phyloP scores from a whole-genome alignment of 495 filamentous ascomycete genomes.

The Cairneyella variabilis region DNA sequence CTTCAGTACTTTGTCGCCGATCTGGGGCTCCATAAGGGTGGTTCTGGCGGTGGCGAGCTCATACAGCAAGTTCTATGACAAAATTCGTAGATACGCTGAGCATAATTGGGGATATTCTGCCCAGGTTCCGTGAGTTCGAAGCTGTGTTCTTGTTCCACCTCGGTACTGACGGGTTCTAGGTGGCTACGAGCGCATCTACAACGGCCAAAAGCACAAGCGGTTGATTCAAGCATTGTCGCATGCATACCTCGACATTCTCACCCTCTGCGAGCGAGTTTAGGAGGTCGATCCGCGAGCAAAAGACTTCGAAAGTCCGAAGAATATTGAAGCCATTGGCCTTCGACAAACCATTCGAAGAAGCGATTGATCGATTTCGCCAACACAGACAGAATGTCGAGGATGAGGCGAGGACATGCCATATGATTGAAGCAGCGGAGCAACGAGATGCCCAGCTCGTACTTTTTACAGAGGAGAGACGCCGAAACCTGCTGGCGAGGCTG shows the following conservation, averaged over 20 bases:
- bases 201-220: slow-evolving; percentile 25
- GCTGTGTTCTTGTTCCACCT: not conserved
- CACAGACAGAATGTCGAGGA: slow-evolving; percentile 29
- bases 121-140: slow-evolving; percentile 32
- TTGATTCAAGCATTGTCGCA: slow-evolving; percentile 30
- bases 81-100: slow-evolving; percentile 35
- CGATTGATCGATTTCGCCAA: slow-evolving; percentile 24
- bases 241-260: slow-evolving; percentile 37
- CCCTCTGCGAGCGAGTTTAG: slow-evolving; percentile 35
- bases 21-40: slow-evolving; percentile 41
- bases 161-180: not conserved
- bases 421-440: slow-evolving; percentile 11
- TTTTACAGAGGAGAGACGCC: not conserved
- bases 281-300: slow-evolving; percentile 26
- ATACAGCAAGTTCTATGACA: slow-evolving; percentile 34
- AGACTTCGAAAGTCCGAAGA: slow-evolving; percentile 12
- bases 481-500: slow-evolving; percentile 12
- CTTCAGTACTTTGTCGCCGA: slow-evolving; percentile 32
- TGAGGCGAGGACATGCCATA: slow-evolving; percentile 28
- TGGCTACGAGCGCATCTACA: slow-evolving; percentile 11
- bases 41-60: slow-evolving; percentile 34
- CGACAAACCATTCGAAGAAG: slow-evolving; percentile 23
- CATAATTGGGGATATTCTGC: slow-evolving; percentile 36
- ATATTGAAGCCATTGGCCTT: slow-evolving; percentile 18
- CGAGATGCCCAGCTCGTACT: not conserved